Conservation (phyloP, 305 asterid species). For the Fraxinus platypoda region DNA sequence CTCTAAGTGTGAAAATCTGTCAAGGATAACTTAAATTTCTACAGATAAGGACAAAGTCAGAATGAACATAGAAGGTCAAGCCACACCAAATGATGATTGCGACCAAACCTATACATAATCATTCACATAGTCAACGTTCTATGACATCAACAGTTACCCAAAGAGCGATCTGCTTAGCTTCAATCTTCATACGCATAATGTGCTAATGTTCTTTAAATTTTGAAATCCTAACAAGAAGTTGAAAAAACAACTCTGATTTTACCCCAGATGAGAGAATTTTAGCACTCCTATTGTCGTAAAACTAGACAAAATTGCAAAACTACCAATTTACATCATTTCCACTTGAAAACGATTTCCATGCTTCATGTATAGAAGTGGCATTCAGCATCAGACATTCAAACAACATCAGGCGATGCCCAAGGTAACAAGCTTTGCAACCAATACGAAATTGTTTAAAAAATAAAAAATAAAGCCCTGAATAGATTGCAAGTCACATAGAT, state of each 20-base stretch:
- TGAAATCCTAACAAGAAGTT: not conserved
- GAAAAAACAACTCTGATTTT: not conserved
- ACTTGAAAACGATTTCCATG: not conserved
- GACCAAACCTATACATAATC: not conserved
- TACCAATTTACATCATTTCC: not conserved
- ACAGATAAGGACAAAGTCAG: not conserved
- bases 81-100: constrained; percentile 12
- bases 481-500: not conserved
- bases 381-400: not conserved
- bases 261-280: not conserved
- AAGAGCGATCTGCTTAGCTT: not conserved
- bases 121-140: not conserved
- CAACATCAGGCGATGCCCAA: not conserved
- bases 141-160: not conserved
- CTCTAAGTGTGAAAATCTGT: constrained; percentile 85
- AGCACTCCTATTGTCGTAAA: not conserved
- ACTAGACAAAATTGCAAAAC: not conserved
- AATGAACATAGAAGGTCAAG: constrained; percentile 1
- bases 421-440: not conserved
- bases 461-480: not conserved
- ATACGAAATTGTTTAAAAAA: not conserved
- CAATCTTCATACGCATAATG: not conserved
- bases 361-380: not conserved
- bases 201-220: not conserved
- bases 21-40: constrained; percentile 46